phyloP scores from a whole-genome alignment of 768 basidiomycete species.

The Tephrocybe rancida region DNA sequence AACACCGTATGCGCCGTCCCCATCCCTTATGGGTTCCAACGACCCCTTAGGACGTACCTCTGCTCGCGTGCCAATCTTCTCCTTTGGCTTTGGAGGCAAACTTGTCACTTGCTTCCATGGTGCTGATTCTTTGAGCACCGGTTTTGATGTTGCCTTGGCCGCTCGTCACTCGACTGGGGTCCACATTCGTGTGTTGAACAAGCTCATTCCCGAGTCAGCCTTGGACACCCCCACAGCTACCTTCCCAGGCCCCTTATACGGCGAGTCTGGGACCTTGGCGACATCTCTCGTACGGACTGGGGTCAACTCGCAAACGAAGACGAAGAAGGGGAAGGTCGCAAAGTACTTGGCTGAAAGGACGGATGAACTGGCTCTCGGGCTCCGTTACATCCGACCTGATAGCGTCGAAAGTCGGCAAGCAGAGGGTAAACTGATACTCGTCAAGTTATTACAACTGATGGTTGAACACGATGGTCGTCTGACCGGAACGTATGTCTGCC shows the following conservation, averaged over 20 bases:
- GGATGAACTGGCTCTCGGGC: slow-evolving; percentile 75
- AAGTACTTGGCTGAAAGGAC: slow-evolving; percentile 78
- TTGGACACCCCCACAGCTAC: slow-evolving; percentile 52
- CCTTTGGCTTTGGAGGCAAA: slow-evolving; percentile 94
- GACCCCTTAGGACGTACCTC: slow-evolving; percentile 79
- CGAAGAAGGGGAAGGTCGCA: slow-evolving; percentile 78
- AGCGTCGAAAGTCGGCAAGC: slow-evolving; percentile 56
- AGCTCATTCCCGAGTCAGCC: slow-evolving; percentile 69
- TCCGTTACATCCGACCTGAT: slow-evolving; percentile 65
- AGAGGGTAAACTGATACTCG: slow-evolving; percentile 77
- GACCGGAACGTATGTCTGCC: slow-evolving; percentile 72
- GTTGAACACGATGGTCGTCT: slow-evolving; percentile 89
- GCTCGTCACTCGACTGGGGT: slow-evolving; percentile 71
- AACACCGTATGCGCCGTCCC: slow-evolving; percentile 79
- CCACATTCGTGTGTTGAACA: slow-evolving; percentile 66
- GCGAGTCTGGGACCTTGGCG: slow-evolving; percentile 68
- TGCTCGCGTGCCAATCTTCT: slow-evolving; percentile 75
- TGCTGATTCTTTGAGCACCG: slow-evolving; percentile 62
- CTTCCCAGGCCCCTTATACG: slow-evolving; percentile 89
- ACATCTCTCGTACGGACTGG: slow-evolving; percentile 74
- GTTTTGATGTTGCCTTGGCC: slow-evolving; percentile 78
- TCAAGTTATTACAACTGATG: slow-evolving; percentile 76
- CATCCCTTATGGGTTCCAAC: slow-evolving; percentile 79
- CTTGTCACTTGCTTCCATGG: slow-evolving; percentile 88
- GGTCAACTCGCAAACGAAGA: slow-evolving; percentile 66